Evolutionary conservation across 208 protist genomes (phyloP), one percentile per base, ranked within the genome.

Genomic region (Wallacemonas collosoma): DNA sequence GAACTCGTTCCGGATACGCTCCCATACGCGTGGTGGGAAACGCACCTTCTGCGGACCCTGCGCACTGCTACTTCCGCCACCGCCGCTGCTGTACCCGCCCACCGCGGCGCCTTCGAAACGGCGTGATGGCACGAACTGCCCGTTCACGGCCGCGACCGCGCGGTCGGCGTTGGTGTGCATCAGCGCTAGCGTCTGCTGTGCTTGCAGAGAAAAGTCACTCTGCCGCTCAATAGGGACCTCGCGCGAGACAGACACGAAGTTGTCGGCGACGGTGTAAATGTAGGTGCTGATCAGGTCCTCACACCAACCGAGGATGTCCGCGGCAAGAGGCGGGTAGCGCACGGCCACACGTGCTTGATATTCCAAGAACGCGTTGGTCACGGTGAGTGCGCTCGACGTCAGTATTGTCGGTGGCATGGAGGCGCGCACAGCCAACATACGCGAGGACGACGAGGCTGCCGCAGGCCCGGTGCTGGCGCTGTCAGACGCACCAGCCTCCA

Each of bases 161-260:
- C 80, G 75, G 57, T 87, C 79, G 14, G 72, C 85, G 38, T 72
- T 64, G 12, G 71, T 72, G 61, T 79, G 88, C 78, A 91, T 82
- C 65, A 85, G 69, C 15, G 73, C 66, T 45, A 95, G 69, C 17
- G 80, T 69, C 6, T 71, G 72, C 76, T 91, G 88, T 43, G 80
- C 66, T 2, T 55, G 26, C 17, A 62, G 62, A 9, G 87, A 87
- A 61, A 94, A 82, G 71, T 93, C 84, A 48, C 79, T 83, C 69
- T 96, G 91, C 45, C 90, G 63, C 73, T 94, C 88, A 55, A 96
- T 76, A 6, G 76, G 82, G 55, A 93, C 85, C 38, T 56, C 82
- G 48, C 86, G 77, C 1, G 91, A 94, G 53, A 93, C 80, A 17
- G 89, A 94, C 44, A 96, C 87, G 72, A 96, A 96, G 79, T 85